Base-by-base conservation (phyloP, 129 eudicot species). In the Saussurea involucrata region DNA sequence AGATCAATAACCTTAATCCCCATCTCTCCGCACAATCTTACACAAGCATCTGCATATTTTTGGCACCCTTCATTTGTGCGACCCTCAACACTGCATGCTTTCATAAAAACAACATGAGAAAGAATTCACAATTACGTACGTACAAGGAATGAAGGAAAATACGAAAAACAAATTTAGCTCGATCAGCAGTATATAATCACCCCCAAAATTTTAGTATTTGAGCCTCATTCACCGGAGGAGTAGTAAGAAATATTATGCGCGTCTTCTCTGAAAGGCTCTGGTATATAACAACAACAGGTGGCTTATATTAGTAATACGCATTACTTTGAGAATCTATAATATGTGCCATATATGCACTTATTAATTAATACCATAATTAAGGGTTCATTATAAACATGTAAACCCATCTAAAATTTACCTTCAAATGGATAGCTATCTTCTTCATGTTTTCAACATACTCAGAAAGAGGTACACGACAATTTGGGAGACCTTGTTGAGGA, bases 221-320 rank as follows among this genome's bases (percentile, higher is more conserved):
- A 34, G 63, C 90, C 32, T 84, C 95, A 36, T 86, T 89, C 70
- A 92, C 86, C 0, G 97, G 96, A 49, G 97, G 96, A 31, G 83
- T 66, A 24, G 79, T 89, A 8, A 92, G 91, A 75, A 90, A 89
- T 63, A 92, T 86, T 65, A 87, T 17, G 37, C 81, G 83, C 1
- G 90, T 92, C 83, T 80, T 86, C 63, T 89, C 88, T 6, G 97
- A 92, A 68, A 92, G 92, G 77, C 84, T 72, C 92, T 92, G 96
- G 13, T 32, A n/a, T n/a, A n/a, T n/a, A n/a, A n/a, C n/a, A 74
- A 31, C 24, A 25, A 67, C 11, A 53, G 20, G 55, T 34, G 17
- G 32, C 9, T 33, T 63, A 34, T 28, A 12, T 58, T 57, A 73
- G 68, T 2, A 73, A 57, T 2, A 72, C 15, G 22, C 76, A 72